Base-by-base conservation (phyloP, 768 basidiomycete genomes). In the Agaricus blazei region DNA sequence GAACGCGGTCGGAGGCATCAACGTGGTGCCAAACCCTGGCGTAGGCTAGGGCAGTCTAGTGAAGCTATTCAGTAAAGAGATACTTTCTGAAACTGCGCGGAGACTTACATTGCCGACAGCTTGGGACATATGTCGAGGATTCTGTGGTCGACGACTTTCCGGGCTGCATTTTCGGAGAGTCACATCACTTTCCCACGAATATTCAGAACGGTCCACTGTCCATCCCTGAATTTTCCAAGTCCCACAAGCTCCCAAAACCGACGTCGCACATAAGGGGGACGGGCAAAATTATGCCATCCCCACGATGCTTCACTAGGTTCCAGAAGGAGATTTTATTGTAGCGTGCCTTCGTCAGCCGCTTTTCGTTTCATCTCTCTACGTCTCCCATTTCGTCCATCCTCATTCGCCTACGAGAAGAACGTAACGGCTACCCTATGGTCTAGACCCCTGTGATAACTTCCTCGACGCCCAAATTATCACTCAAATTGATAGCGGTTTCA, bases 21-120 rank as follows among this genome's bases (percentile, higher is more conserved):
- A 93, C 92, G 59, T 91, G 90, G 68, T 98, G 93, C 97, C 96
- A 99, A 44, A 93, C 85, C 45, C 95, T 80, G n/a, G 92, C 88
- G 63, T 93, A 94, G 0, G 93, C 95, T 60, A 98, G 84, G 1
- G 87, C 89, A n/a, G 97, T 96, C 94, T 98, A 62, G 40, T 48
- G 7, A 38, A 19, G 15, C 46, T n/a, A 48, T 12, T 46, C 37
- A 19, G 62, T 36, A 52, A n/a, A 9, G 23, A 27, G 23, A 23
- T 15, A 45, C 12, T 12, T n/a, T 36, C 11, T 3, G 52, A 2
- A 29, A 19, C 1, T 1, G 23, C 19, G 49, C 34, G 41, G 23
- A 51, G n/a, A 73, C 81, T 31, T 73, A 90, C 90, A 66, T 90
- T 92, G 67, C 90, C 90, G 44, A 90, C 76, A 46, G 81, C 81